phyloP scores from a whole-genome alignment of 768 basidiomycete species.

The Psilocybe azurescens region DNA sequence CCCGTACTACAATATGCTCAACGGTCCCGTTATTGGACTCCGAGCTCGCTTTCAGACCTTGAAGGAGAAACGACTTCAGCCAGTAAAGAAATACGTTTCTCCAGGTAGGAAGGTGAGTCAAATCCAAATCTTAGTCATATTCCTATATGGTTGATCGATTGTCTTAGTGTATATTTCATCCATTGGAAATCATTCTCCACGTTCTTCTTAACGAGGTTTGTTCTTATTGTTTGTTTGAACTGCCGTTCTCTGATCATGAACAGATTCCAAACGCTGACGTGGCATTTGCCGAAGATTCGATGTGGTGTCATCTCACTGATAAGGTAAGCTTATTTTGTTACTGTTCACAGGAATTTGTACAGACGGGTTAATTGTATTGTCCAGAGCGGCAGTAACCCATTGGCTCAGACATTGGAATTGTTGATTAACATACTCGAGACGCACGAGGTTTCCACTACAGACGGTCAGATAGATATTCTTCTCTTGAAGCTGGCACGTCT shows the following conservation, averaged over 20 bases:
- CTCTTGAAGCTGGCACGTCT: too few species aligned
- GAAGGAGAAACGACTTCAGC: not conserved
- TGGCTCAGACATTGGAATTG: not conserved
- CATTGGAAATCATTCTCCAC: not conserved
- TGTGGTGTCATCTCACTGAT: slow-evolving; percentile 1
- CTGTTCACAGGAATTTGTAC: too few species aligned
- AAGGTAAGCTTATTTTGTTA: not conserved
- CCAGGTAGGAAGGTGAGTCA: not conserved
- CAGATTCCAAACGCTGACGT: slow-evolving; percentile 2
- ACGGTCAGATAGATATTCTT: too few species aligned
- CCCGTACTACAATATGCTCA: not conserved
- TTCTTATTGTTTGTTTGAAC: not conserved
- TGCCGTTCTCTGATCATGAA: not conserved
- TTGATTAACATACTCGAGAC: not conserved
- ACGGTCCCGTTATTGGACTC: slow-evolving; percentile 1
- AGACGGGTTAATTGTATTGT: too few species aligned
- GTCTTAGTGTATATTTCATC: slow-evolving; percentile 9
- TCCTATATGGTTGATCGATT: not conserved
- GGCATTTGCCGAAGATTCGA: slow-evolving; percentile 4
- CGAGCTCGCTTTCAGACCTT: not conserved
- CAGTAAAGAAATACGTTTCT: not conserved
- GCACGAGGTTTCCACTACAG: not conserved
- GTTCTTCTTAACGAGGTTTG: slow-evolving; percentile 3
- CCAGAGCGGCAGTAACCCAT: not conserved
- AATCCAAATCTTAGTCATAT: not conserved